Base-by-base conservation (phyloP, 1,284 basidiomycete species). In the Malassezia equina region DNA sequence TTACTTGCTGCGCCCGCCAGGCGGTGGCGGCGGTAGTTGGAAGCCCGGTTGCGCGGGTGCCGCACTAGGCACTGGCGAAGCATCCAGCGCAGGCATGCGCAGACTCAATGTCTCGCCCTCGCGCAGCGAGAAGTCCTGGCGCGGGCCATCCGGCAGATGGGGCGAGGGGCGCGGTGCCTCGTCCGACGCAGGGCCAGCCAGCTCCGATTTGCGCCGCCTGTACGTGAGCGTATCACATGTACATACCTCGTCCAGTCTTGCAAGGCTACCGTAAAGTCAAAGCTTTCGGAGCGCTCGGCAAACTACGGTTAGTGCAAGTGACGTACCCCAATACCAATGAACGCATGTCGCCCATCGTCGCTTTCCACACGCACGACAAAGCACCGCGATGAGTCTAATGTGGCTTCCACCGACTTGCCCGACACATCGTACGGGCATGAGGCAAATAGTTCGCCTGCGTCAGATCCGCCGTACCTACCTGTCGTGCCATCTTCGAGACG, bases 311-410 rank as follows among this genome's bases (percentile, higher is more conserved):
- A 49, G 44, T 5, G 24, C 33, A 4, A 27, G 24, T 5, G 25
- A 68, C 67, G 56, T 51, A 69, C 68, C n/a, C 69, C 71, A 58
- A 73, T 64, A 4, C 71, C 71, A 28, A 71, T 72, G 52, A 64
- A 70, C 5, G 71, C 69, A 42, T 59, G 60, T 39, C 65, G 66
- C 12, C 59, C 53, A 13, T 67, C 67, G 12, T 62, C 52, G 8
- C 55, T 60, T 75, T 77, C 90, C 1, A 95, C 85, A 49, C 89
- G 81, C 27, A 96, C 79, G 6, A 95, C 91, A 75, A 95, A 95
- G 76, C 96, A 98, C 44, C 93, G 82, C 8, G 88, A 91, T 0
- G 88, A 93, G 76, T 99, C 93, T 24, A 98, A 80, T 6, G 96
- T 91, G 7, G 90, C 86, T 69, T 99, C 94, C 17, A 96, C 89